Evolutionary conservation across 768 basidiomycete genomes (phyloP), one percentile per base, ranked within the genome.

Genomic region (Tricholoma saponaceum): DNA sequence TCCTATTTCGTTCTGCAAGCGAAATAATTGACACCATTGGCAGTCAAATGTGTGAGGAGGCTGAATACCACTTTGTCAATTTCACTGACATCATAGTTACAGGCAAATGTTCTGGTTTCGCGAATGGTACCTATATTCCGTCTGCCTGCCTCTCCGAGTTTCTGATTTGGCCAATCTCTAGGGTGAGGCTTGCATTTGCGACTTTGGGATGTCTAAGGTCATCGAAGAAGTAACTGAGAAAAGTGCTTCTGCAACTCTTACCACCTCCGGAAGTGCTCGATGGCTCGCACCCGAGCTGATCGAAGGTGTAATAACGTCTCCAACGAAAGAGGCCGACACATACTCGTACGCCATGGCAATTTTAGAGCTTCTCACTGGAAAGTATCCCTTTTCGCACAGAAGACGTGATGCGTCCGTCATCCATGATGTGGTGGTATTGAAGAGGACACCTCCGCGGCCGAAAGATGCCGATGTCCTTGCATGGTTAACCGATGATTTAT

Each of bases 271-370:
- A 9, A 78, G 78, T 55, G 74, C 81, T 33, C 78, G 85, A 8
- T 87, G 84, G 84, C 72, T 83, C 28, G 83, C 85, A 7, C 86
- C 85, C 1, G 84, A 86, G 63, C 69, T 85, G 51, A 79, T 79
- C 51, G 70, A 76, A 16, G 77, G 76, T n/a, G 74, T 70, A 8
- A 69, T 73, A 10, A 59, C 66, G 41, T 69, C 70, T 39, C 78
- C 78, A 0, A 82, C 81, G 9, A 77, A 70, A 64, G 70, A 71
- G 44, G 75, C 79, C 12, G 85, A 86, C 62, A 71, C 79, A 0
- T 86, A 85, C 59, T 81, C 83, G 3, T 86, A 77, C 54, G 80
- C 78, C 10, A 86, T 86, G 85, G 75, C 81, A 12, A 73, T 82
- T 32, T 72, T 86, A 23, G 85, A 86, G 61, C 76, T 85, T 51